Conservation (phyloP, 305 asterid genomes). For the Lippia alba region DNA sequence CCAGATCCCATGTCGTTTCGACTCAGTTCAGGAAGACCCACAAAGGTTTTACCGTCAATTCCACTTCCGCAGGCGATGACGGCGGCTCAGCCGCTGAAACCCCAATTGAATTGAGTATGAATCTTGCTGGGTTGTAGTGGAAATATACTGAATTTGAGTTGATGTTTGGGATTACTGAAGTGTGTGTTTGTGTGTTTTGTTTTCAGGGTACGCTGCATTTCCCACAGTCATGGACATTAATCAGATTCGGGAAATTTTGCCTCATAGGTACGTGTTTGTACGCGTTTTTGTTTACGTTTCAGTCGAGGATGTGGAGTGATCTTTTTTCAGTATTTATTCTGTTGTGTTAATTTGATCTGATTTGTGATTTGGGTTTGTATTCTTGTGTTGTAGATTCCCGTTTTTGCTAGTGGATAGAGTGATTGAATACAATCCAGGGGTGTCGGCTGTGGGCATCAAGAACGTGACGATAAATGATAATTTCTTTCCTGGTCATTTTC, state of each 20-base stretch:
- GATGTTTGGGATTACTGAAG: background rate
- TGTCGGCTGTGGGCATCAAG: conserved; percentile 88
- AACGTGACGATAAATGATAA: conserved; percentile 88
- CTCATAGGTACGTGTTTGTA: background rate
- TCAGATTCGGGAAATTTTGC: conserved; percentile 67
- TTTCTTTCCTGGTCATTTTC: conserved; percentile 94
- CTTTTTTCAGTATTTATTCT: background rate
- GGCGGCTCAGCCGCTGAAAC: conserved; percentile 42
- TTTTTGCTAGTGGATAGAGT: conserved; percentile 93
- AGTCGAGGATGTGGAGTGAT: background rate
- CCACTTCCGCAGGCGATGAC: conserved; percentile 43
- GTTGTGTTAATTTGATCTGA: conserved; percentile 24
- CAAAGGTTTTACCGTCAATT: conserved; percentile 40
- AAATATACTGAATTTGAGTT: background rate
- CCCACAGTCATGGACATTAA: conserved; percentile 63
- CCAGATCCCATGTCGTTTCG: conserved; percentile 50
- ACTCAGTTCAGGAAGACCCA: conserved; percentile 42
- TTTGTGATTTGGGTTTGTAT: background rate
- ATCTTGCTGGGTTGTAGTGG: background rate
- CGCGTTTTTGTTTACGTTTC: background rate
- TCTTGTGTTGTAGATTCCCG: conserved; percentile 62
- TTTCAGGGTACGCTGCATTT: background rate
- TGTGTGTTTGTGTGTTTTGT: background rate
- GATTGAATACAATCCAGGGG: conserved; percentile 81
- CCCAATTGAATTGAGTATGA: conserved; percentile 80